phyloP scores from a whole-genome alignment of 2,329 filamentous ascomycete species.

The Talaromyces funiculosus region DNA sequence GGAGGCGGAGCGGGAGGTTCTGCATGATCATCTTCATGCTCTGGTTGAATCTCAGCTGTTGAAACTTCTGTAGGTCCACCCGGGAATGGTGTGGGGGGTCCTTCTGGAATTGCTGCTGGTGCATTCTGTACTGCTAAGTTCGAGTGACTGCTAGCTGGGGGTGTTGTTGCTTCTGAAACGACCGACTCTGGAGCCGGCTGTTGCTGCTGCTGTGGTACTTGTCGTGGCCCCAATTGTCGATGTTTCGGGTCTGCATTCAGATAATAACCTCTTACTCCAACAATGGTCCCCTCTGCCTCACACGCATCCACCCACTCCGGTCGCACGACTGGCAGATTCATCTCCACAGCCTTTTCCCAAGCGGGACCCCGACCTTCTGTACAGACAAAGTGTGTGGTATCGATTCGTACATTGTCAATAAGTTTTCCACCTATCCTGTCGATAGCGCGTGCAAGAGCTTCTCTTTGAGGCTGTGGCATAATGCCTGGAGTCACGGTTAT shows the following conservation, averaged over 20 bases:
- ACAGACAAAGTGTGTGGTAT: slow-evolving; percentile 97
- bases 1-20: slow-evolving; percentile 17
- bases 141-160: slow-evolving; percentile 19
- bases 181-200: slow-evolving; percentile 15
- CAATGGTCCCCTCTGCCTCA: slow-evolving; percentile 83
- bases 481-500: slow-evolving; percentile 92
- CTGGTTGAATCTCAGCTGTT: slow-evolving; percentile 8
- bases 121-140: slow-evolving; percentile 17
- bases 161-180: slow-evolving; percentile 10
- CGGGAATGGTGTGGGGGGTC: slow-evolving; percentile 22
- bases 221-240: slow-evolving; percentile 44
- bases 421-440: slow-evolving; percentile 89
- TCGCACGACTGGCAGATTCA: slow-evolving; percentile 94
- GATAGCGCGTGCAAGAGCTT: slow-evolving; percentile 68
- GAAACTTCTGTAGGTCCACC: slow-evolving; percentile 15
- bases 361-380: slow-evolving; percentile 82
- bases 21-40: slow-evolving; percentile 14
- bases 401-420: slow-evolving; percentile 83
- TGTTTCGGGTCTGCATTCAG: slow-evolving; percentile 73
- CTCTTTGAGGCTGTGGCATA: slow-evolving; percentile 66
- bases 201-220: slow-evolving; percentile 28
- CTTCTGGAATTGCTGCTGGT: slow-evolving; percentile 13
- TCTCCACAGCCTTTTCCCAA: slow-evolving; percentile 96
- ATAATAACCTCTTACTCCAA: slow-evolving; percentile 94
- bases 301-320: slow-evolving; percentile 98